Conservation (phyloP, 176 grass and related monocot species). For the Carex pumila region DNA sequence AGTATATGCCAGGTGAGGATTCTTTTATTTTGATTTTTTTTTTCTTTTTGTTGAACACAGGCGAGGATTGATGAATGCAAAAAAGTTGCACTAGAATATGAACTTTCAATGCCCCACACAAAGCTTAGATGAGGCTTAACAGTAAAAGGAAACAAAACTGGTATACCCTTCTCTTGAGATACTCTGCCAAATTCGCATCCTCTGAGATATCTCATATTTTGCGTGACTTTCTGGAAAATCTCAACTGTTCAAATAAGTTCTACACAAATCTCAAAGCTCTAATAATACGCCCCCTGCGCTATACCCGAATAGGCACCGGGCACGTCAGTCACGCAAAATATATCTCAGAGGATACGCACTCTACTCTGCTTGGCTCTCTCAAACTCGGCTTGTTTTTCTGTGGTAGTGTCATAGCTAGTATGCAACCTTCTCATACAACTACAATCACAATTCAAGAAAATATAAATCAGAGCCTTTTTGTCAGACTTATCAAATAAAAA, state of each 20-base stretch:
- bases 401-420: slow-evolving; percentile 71
- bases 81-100: neutral
- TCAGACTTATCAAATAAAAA: neutral
- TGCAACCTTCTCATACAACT: slow-evolving; percentile 78
- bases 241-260: too few species aligned
- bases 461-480: slow-evolving; percentile 6
- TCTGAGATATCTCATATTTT: too few species aligned
- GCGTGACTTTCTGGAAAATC: too few species aligned
- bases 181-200: slow-evolving; percentile 27
- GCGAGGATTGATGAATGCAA: neutral
- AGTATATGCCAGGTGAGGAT: too few species aligned
- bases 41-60: too few species aligned
- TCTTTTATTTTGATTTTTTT: too few species aligned
- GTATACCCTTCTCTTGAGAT: slow-evolving; percentile 71
- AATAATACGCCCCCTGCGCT: too few species aligned
- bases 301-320: too few species aligned
- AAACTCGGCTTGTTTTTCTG: slow-evolving; percentile 71
- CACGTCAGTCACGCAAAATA: too few species aligned
- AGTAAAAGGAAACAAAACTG: neutral
- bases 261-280: too few species aligned
- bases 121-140: neutral
- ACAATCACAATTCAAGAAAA: neutral
- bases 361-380: slow-evolving; percentile 33
- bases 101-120: neutral
- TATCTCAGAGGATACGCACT: too few species aligned